Base-by-base conservation (phyloP, 2,329 filamentous ascomycete species). In the Colletotrichum nymphaeae region DNA sequence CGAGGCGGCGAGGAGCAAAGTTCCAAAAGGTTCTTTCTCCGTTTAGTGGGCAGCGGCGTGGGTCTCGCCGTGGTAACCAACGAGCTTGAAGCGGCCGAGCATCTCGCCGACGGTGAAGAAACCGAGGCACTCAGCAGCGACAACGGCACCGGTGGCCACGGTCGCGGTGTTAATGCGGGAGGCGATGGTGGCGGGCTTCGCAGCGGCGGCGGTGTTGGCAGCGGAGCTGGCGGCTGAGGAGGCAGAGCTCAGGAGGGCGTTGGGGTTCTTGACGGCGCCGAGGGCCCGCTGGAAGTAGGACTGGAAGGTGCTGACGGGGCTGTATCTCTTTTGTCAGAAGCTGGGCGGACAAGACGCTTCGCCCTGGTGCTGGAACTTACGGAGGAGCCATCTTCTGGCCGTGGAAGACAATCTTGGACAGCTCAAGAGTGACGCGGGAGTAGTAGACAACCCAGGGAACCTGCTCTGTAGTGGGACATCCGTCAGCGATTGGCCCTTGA, bases 21-120 rank as follows among this genome's bases (percentile, higher is more conserved):
- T 63, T 55, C 49, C 19, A 24, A 24, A 22, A 35, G 30, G 35
- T 37, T 65, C 26, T 55, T 19, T 42, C 55, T 65, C 42, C 67
- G 37, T 78, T 86, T 87, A 91, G 85, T 91, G 90, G 83, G 92
- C 89, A 76, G 87, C 86, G 78, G 88, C 88, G 75, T 84, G 84
- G 76, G 83, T 81, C 82, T 94, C 91, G 81, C 94, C 93, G 84
- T 90, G 90, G 90, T 99, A 99, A 76, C 97, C 97, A 79, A 99
- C 89, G 78, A 99, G 84, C 93, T 99, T 98, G 87, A 97, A 91
- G 81, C 95, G 91, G 80, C 97, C 97, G 80, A 99, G 92, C 84
- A 99, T 98, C 90, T 98, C 95, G 77, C 97, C 97, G 68, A 98
- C 91, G 75, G 95, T 97, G 90, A 98, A 99, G 91, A 99, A 99